Base-by-base conservation (phyloP, 257 asterid genomes). In the Anisodus acutangulus region DNA sequence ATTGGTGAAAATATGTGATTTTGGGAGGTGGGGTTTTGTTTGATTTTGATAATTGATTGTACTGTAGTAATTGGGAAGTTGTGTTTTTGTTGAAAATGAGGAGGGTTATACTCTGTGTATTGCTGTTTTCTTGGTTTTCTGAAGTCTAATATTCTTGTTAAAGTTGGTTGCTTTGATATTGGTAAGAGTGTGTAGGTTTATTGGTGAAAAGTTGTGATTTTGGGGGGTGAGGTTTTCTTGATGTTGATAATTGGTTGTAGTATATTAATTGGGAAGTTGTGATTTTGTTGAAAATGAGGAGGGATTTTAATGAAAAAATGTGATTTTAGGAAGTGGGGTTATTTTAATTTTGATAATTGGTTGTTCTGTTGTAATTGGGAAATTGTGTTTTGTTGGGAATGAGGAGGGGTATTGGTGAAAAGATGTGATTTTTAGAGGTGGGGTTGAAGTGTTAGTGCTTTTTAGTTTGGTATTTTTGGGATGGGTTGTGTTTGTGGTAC, bases 401-500 rank as follows among this genome's bases (percentile, higher is more conserved):
- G 39, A 78, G 86, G 82, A 89, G 89, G 26, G 64, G 72, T 89
- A 43, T 31, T 47, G 79, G 85, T 70, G 85, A 57, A 84, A 80
- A 67, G 79, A 67, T 84, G 83, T 86, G 89, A 84, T 89, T 85
- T 83, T 88, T 41, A 41, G 35, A 80, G 88, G 88, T 87, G 90
- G 88, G 85, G 79, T 90, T 91, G 88, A 49, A 90, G 59, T 84
- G 62, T 84, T 84, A 31, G 84, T 54, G 45, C 86, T 90, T 83
- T 47, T 5, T 51, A 13, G 64, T 26, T 54, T 60, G 79, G 57
- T 19, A 41, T n/a, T 26, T 26, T 78, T 59, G 68, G 22, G 89
- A 95, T 95, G 98, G 98, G 98, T 39, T 87, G 93, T 91, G 82
- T 80, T 84, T 93, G 94, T 86, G 90, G 98, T 86, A 95, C 92